Evolutionary conservation across 108 stramenopile species (phyloP), one percentile per base, ranked within the genome.

Genomic region (Chaetoceros muelleri): DNA sequence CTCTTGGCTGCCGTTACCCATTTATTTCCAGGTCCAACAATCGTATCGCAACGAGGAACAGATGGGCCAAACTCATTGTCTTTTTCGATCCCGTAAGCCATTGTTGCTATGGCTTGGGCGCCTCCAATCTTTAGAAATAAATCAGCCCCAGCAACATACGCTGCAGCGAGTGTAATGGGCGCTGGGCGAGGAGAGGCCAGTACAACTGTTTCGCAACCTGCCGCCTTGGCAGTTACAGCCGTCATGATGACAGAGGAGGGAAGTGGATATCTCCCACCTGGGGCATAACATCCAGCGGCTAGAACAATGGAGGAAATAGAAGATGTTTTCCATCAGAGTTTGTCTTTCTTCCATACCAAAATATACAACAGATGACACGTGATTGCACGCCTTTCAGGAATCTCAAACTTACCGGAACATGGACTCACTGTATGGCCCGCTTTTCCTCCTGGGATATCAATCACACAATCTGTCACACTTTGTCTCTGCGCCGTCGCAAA

Each of bases 1-100:
- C 78, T 78, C 68, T 99, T 99, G 52, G 98, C 98, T 1, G 96
- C 96, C 28, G 96, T 98, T 19, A 99, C 98, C 96, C 96, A 99
- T 57, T 95, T 89, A 76, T 97, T 98, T 18, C 98, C 98, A 3
- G 98, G 98, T 22, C 98, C 98, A 34, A 95, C 95, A 69, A 99
- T 97, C 47, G 97, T 90, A 69, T 99, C 96, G 59, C 94, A 95
- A 24, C 75, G 30, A 1, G 85, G 84, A 18, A 94, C 70, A 26
- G 49, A 56, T 0, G 76, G 65, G 28, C 65, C 68, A 3, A 61
- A 18, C 21, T 52, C 75, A 8, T 55, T 48, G 3, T 24, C 44
- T 0, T 64, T 65, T 20, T 63, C 65, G 24, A 90, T 57, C n/a
- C 97, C 97, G 62, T 85, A 95, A 7, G 97, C 97, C 88, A 98